Evolutionary conservation across 495 filamentous ascomycete genomes (phyloP).

Genomic region (Recurvomyces mirabilis): DNA sequence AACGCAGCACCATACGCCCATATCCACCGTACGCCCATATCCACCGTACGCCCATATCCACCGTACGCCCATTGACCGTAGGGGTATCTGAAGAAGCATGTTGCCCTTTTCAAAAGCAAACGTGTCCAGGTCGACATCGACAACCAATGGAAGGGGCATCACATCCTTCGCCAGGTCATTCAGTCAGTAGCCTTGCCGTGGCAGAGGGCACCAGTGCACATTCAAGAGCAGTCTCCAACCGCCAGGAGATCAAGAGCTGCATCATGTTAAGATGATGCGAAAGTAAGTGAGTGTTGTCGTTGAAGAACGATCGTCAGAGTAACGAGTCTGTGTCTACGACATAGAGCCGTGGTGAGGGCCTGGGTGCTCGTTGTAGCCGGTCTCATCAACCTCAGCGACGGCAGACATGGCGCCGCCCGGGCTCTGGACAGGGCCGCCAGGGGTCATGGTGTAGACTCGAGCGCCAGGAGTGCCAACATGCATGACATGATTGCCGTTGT

Average conservation of each 20-base stretch:
- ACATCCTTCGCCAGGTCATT: constrained; percentile 13
- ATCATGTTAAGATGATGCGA: too few species aligned
- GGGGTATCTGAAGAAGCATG: constrained; percentile 1
- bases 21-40: too few species aligned
- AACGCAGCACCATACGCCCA: too few species aligned
- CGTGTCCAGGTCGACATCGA: background rate
- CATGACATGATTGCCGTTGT: background rate
- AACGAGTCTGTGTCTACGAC: background rate
- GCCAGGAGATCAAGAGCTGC: constrained; percentile 13
- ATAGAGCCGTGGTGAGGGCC: constrained; percentile 2
- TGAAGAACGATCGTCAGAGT: background rate
- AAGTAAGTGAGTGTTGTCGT: too few species aligned
- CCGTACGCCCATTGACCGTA: background rate
- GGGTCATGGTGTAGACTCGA: background rate
- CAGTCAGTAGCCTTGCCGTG: background rate
- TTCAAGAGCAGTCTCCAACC: constrained; percentile 5
- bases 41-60: background rate
- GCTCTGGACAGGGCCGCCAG: background rate
- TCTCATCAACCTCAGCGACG: background rate
- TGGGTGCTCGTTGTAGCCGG: background rate
- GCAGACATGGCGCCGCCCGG: background rate
- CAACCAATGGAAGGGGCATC: constrained; percentile 16
- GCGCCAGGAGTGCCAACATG: too few species aligned
- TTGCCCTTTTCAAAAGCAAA: constrained; percentile 4
- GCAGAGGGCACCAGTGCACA: constrained; percentile 4